Evolutionary conservation across 2,329 filamentous ascomycete species (phyloP), one percentile per base, ranked within the genome.

Genomic region (Paraconiothyrium sp.): DNA sequence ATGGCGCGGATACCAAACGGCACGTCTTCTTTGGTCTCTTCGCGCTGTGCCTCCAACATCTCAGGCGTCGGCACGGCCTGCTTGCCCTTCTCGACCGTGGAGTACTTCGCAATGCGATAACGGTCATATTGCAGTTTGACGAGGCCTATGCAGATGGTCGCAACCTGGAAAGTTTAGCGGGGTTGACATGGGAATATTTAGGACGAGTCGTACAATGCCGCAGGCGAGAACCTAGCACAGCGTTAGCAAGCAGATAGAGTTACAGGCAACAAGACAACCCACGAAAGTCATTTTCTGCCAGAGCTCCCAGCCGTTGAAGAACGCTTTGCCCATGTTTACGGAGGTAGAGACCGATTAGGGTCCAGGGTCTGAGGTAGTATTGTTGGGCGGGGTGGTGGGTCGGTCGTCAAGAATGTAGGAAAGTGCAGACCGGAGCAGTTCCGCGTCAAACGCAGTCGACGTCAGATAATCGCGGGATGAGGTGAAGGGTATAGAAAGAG

Each of bases 251-350:
- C 34, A 32, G 20, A 11, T 27, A 58, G 56, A 7, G 41, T 51
- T 27, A 37, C 14, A 13, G 30, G 49, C 27, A 20, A 44, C 27
- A 54, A 30, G 54, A 14, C 34, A 22, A 84, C 91, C 84, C 82
- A 97, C 93, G 82, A 97, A 92, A 57, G 89, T 92, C 89, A 97
- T 89, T 82, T 97, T 89, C 84, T 95, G 88, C 93, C 93, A 97
- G 71, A 95, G 81, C 69, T 86, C 82, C 93, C 93, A 97, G 54
- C 66, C 76, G 22, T 62, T 72, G 68, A 84, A 84, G 75, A 84
- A 84, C 41, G 62, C 63, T 24, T 75, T 73, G 63, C 68, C 70
- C 62, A 75, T 75, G 52, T 64, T 67, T 44, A 58, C 67, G 67
- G 60, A 68, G 57, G 62, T 52, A 61, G 59, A 58, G 35, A 55